Conservation (phyloP, 306 rosid species). For the Lagenaria siceraria region DNA sequence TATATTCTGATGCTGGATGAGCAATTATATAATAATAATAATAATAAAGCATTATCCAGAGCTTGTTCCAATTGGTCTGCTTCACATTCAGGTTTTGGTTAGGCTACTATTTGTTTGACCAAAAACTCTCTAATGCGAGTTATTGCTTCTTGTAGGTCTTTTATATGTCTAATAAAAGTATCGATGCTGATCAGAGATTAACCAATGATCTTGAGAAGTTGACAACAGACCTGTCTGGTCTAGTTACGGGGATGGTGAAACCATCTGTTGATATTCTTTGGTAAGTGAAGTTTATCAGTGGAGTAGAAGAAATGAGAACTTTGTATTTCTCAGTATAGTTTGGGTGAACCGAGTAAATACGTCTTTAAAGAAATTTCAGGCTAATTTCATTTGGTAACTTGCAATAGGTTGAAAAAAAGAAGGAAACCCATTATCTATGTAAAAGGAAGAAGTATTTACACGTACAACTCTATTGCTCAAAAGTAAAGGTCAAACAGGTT, state of each 20-base stretch:
- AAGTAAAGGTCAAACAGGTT: not conserved
- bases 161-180: constrained; percentile 68
- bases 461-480: not conserved
- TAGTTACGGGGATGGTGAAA: constrained; percentile 94
- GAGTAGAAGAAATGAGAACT: not conserved
- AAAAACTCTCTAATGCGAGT: not conserved
- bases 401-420: not conserved
- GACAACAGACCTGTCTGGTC: constrained; percentile 75
- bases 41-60: not conserved
- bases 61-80: too few species aligned
- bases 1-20: not conserved
- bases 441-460: not conserved
- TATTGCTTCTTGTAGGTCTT: constrained; percentile 56
- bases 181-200: constrained; percentile 94
- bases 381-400: not conserved
- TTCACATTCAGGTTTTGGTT: not conserved
- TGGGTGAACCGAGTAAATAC: not conserved
- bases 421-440: not conserved
- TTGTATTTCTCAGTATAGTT: not conserved
- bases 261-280: constrained; percentile 93
- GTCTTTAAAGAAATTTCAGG: not conserved
- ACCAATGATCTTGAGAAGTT: constrained; percentile 93
- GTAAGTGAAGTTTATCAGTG: constrained; percentile 31
- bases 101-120: constrained; percentile 9
- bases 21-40: not conserved